phyloP scores from a whole-genome alignment of 805 yeast species.

The Kodamaea sagamina region DNA sequence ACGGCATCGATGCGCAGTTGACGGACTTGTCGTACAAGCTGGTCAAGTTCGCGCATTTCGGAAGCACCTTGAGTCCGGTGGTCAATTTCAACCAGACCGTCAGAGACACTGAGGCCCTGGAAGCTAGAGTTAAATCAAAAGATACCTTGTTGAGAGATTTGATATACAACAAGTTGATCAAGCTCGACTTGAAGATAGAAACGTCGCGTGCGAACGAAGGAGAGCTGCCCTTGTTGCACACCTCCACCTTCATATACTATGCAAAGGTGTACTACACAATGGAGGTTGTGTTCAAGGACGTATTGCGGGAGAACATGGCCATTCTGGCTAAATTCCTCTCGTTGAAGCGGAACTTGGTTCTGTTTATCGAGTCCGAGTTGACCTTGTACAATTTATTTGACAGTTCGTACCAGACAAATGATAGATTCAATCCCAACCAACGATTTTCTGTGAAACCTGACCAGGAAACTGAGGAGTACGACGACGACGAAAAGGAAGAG shows the following conservation, averaged over 20 bases:
- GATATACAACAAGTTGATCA: conserved; percentile 30
- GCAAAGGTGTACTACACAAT: conserved; percentile 39
- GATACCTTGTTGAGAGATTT: conserved; percentile 30
- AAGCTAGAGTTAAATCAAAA: conserved; percentile 23
- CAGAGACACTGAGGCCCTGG: conserved; percentile 19
- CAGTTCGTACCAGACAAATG: conserved; percentile 21
- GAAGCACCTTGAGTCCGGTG: conserved; percentile 17
- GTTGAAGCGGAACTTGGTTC: conserved; percentile 9
- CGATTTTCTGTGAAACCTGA: conserved; percentile 15
- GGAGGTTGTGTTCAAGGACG: conserved; percentile 24
- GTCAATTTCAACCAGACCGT: conserved; percentile 24
- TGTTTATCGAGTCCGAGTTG: conserved; percentile 26
- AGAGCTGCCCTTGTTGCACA: conserved; percentile 21
- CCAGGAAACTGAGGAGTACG: conserved; percentile 9
- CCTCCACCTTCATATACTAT: conserved; percentile 31
- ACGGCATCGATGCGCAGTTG: conserved; percentile 25
- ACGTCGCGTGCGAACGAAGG: conserved; percentile 6
- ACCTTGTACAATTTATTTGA: conserved; percentile 23
- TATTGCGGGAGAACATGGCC: conserved; percentile 16
- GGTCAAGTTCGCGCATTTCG: conserved; percentile 30
- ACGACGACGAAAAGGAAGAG: conserved; percentile 19
- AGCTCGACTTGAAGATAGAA: conserved; percentile 32
- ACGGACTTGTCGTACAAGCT: conserved; percentile 34
- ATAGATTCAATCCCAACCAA: conserved; percentile 20
- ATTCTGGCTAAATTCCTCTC: conserved; percentile 19